A percentile compares a stretch with the other conserved stretches of the same genome.
Evolutionary conservation across 2,329 filamentous ascomycete genomes (phyloP).

Genomic region (Magnaporthiopsis incrustans): DNA sequence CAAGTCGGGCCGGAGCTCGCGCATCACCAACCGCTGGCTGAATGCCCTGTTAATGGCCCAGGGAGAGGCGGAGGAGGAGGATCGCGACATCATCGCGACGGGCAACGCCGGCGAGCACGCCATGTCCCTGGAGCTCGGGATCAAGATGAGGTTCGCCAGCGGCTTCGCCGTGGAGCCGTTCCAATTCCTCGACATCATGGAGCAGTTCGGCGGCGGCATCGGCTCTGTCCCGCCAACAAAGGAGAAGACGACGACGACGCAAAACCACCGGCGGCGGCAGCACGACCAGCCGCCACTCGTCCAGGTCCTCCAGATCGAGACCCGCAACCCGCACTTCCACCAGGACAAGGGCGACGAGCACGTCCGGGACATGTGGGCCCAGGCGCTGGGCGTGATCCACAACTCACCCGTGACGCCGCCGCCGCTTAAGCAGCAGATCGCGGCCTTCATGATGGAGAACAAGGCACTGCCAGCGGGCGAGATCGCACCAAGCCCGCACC

Average conservation of each 20-base stretch:
- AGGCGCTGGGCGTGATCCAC: constrained; percentile 22
- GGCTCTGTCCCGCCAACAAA: neutral
- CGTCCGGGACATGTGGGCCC: constrained; percentile 21
- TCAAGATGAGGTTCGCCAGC: constrained; percentile 21
- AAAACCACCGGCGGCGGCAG: neutral
- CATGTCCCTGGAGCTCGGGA: constrained; percentile 28
- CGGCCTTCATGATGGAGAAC: constrained; percentile 8
- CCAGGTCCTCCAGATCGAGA: constrained; percentile 22
- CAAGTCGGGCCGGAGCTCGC: constrained; percentile 21
- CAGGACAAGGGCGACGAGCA: constrained; percentile 21
- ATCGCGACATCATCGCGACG: constrained; percentile 19
- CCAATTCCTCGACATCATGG: constrained; percentile 22
- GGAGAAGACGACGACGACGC: neutral
- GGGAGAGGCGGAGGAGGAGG: neutral
- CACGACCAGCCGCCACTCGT: constrained; percentile 9
- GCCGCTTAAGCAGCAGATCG: constrained; percentile 12
- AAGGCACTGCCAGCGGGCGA: neutral
- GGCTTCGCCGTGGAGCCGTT: constrained; percentile 27
- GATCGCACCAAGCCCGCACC: neutral
- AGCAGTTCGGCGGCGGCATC: constrained; percentile 12
- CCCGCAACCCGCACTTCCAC: constrained; percentile 24
- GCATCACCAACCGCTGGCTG: constrained; percentile 23
- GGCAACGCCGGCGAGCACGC: constrained; percentile 26
- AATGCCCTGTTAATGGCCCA: constrained; percentile 17
- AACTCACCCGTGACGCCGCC: constrained; percentile 14